Conservation (phyloP, 2,329 filamentous ascomycete genomes). For the Talaromyces atroroseus region DNA sequence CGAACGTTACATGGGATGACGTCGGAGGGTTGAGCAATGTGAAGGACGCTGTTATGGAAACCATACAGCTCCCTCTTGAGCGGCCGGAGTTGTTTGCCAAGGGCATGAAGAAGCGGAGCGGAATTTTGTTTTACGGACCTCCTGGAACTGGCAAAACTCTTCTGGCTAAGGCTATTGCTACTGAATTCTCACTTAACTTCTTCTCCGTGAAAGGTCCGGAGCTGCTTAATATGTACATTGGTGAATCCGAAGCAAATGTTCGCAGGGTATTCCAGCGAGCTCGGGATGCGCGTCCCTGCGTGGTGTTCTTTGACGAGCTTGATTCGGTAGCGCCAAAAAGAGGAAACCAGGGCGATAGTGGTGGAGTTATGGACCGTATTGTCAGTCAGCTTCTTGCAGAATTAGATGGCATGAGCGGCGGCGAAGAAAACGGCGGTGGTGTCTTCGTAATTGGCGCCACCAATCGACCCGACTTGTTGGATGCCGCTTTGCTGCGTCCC, state of each 20-base stretch:
- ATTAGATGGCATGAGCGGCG: constrained; percentile 94
- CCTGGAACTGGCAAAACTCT: constrained; percentile 99
- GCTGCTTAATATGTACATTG: constrained; percentile 99
- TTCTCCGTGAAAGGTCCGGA: constrained; percentile 99
- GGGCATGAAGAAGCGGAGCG: constrained; percentile 97
- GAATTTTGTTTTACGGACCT: constrained; percentile 97
- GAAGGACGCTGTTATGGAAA: constrained; percentile 95
- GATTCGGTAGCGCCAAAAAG: constrained; percentile 95
- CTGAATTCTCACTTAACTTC: constrained; percentile 98
- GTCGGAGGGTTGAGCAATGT: constrained; percentile 90
- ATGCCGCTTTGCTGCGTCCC: constrained; percentile 81
- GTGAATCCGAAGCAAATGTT: constrained; percentile 99
- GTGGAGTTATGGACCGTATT: constrained; percentile 96
- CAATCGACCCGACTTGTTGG: constrained; percentile 86
- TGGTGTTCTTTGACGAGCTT: constrained; percentile 97
- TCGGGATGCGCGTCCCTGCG: constrained; percentile 90
- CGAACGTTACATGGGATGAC: constrained; percentile 93
- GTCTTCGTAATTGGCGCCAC: constrained; percentile 97
- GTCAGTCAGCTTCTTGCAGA: constrained; percentile 92
- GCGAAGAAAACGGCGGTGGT: constrained; percentile 69
- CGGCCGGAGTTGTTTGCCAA: constrained; percentile 91
- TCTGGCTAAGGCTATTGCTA: constrained; percentile 97
- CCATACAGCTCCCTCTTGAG: constrained; percentile 87
- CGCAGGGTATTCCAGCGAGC: constrained; percentile 99
- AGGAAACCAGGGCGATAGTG: constrained; percentile 94